phyloP scores from a whole-genome alignment of 352 stramenopile species.

The Pythium chondricola region DNA sequence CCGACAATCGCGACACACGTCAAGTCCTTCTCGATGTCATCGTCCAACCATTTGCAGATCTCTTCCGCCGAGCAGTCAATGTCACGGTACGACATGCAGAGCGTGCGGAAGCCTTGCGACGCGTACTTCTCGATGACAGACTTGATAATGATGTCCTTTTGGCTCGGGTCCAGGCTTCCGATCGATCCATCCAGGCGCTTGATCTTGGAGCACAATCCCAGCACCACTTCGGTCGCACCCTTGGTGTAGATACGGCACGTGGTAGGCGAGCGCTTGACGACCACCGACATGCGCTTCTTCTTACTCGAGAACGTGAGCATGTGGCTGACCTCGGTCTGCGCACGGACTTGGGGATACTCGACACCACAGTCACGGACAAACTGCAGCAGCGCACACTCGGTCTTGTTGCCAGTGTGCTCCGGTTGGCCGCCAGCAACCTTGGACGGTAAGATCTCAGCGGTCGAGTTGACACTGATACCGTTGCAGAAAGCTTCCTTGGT shows the following conservation, averaged over 20 bases:
- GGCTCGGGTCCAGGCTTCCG: slow-evolving; percentile 6
- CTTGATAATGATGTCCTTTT: slow-evolving; percentile 15
- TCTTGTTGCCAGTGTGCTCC: slow-evolving; percentile 81
- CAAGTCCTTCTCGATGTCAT: slow-evolving; percentile 84
- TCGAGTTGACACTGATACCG: slow-evolving; percentile 69
- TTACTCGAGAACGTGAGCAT: slow-evolving; percentile 83
- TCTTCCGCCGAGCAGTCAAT: slow-evolving; percentile 53
- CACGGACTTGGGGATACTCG: slow-evolving; percentile 47
- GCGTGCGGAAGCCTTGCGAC: slow-evolving; percentile 66
- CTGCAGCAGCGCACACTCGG: slow-evolving; percentile 67
- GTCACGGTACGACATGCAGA: slow-evolving; percentile 87
- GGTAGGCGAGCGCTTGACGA: slow-evolving; percentile 38
- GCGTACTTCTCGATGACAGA: slow-evolving; percentile 64
- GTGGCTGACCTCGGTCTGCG: slow-evolving; percentile 45
- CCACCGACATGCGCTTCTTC: slow-evolving; percentile 82
- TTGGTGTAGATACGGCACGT: slow-evolving; percentile 76
- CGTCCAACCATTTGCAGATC: slow-evolving; percentile 62
- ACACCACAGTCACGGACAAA: slow-evolving; percentile 68
- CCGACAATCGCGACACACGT: slow-evolving; percentile 87
- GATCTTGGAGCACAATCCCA: slow-evolving; percentile 24
- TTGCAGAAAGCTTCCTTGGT: slow-evolving; percentile 28
- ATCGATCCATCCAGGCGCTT: slow-evolving; percentile 21
- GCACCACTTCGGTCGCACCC: slow-evolving; percentile 24
- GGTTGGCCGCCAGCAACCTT: slow-evolving; percentile 46
- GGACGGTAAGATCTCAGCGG: slow-evolving; percentile 26